Conservation (phyloP, 148 eudicot species). For the Fagopyrum esculentum region DNA sequence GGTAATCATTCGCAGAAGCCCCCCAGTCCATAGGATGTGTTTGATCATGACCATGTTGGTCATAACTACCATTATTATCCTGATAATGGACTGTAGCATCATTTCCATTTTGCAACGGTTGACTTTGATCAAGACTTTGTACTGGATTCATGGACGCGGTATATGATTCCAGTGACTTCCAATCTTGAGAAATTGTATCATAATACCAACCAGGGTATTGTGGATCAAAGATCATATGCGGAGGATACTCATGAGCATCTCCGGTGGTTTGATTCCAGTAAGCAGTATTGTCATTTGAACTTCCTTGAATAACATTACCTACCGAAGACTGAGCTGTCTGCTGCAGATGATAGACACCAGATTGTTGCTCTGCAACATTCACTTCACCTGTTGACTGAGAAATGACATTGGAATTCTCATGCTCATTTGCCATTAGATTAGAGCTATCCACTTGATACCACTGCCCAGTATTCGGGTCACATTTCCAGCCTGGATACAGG, state of each 20-base stretch:
- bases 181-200: constrained; percentile 56
- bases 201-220: constrained; percentile 90
- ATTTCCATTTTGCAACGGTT: constrained; percentile 29
- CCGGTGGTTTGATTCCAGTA: constrained; percentile 41
- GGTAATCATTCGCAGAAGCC: constrained; percentile 29
- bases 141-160: constrained; percentile 30
- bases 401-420: constrained; percentile 19
- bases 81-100: constrained; percentile 20
- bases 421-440: constrained; percentile 27
- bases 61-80: constrained; percentile 20
- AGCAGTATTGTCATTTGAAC: constrained; percentile 20
- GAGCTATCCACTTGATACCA: constrained; percentile 63
- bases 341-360: constrained; percentile 42
- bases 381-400: constrained; percentile 18
- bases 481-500: constrained; percentile 79
- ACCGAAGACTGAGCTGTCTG: constrained; percentile 39
- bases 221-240: constrained; percentile 71
- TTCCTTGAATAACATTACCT: constrained; percentile 32
- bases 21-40: constrained; percentile 25
- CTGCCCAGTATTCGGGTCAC: constrained; percentile 59
- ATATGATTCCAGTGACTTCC: constrained; percentile 60
- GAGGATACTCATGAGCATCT: constrained; percentile 44
- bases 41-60: constrained; percentile 27
- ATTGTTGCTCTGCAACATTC: constrained; percentile 26
- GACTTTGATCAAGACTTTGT: constrained; percentile 29